These are phyloP conservation scores for Coemansia sp. DNA, from an alignment of 192 early-diverging fungal genomes.

Conservation along the genomic window DNA sequence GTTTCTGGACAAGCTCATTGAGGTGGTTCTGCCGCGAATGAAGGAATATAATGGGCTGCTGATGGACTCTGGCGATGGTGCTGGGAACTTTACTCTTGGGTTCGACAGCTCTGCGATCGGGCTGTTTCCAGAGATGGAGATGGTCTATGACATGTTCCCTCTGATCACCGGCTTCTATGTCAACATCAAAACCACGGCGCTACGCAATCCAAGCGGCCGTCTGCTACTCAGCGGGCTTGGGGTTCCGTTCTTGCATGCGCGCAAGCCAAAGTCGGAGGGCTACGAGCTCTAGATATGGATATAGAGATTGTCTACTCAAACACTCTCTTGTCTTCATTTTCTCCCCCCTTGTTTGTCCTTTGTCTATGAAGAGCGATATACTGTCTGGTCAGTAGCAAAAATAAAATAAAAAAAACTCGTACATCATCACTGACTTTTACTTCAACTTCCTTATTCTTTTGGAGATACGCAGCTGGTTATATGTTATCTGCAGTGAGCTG, in stretches of 20 bases:
- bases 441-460: too few relatives aligned
- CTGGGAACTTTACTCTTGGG: conserved; percentile 81
- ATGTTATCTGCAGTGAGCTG: too few relatives aligned
- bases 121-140: conserved; percentile 96
- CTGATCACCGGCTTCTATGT: conserved; percentile 85
- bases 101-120: conserved; percentile 83
- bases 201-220: conserved; percentile 72
- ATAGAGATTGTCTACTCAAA: neutral
- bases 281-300: conserved; percentile 11
- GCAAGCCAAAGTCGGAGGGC: conserved; percentile 40
- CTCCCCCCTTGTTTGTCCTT: neutral
- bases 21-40: conserved; percentile 91
- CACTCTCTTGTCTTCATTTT: neutral
- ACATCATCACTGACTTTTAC: too few relatives aligned
- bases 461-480: too few relatives aligned
- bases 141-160: conserved; percentile 92
- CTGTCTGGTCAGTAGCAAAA: too few relatives aligned
- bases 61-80: conserved; percentile 72
- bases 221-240: conserved; percentile 86
- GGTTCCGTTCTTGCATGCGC: conserved; percentile 71
- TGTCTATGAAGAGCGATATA: too few relatives aligned
- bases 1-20: conserved; percentile 92
- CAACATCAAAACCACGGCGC: conserved; percentile 79
- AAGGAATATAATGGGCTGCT: conserved; percentile 86
- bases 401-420: too few relatives aligned